Base-by-base conservation (phyloP, 2,329 filamentous ascomycete species). In the Dactylella cylindrospora region DNA sequence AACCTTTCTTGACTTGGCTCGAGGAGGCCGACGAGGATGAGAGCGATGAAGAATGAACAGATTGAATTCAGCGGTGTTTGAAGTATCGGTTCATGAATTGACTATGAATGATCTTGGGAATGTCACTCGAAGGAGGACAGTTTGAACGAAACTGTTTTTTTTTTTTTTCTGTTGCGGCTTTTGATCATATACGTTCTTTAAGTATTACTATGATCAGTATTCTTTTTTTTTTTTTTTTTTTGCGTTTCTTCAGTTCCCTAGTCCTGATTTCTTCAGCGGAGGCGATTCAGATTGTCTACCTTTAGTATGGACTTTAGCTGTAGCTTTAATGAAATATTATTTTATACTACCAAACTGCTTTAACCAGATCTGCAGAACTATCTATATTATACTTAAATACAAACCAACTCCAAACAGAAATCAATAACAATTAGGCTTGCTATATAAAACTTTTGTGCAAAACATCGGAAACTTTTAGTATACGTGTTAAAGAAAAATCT, bases 1-100 rank as follows among this genome's bases (percentile, higher is more conserved):
- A 94, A 78, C 85, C 88, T 66, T 98, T 98, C 81, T 80, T 96
- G 71, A 86, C 84, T 70, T 97, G 90, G 91, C 88, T 97, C 57
- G 83, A 88, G 68, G 88, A 86, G 74, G 90, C 90, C 49, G 86
- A 90, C 73, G 82, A 80, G 66, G 82, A 84, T 46, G 83, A 85
- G 66, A 84, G 87, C 66, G 75, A 76, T n/a, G 75, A 84, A 13
- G 81, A 65, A 67, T 53, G 46, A 35, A 17, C 29, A 55, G 35
- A 31, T 20, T 36, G 40, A 57, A 17, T 53, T 32, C n/a, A n/a
- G n/a, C n/a, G n/a, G n/a, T n/a, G n/a, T n/a, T n/a, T n/a, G n/a
- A n/a, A n/a, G n/a, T n/a, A n/a, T n/a, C n/a, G n/a, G n/a, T n/a
- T n/a, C n/a, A n/a, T n/a, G n/a, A n/a, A n/a, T 38, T 38, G n/a